Percentiles rank a stretch among this genome's conserved stretches.
Evolutionary conservation across 2,329 filamentous ascomycete genomes (phyloP).

Genomic region (Epicoccum nigrum): DNA sequence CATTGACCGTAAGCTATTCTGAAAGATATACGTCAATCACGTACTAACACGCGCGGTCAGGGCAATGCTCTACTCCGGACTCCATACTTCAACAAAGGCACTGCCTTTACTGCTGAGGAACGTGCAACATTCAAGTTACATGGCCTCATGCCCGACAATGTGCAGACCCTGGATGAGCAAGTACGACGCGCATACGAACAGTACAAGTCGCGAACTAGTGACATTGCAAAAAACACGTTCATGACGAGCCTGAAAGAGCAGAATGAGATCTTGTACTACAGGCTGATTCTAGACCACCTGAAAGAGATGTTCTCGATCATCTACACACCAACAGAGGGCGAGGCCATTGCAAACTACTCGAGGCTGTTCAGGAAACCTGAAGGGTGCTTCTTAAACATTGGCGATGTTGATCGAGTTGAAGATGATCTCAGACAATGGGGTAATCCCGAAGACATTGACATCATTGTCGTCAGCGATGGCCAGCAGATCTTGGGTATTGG

Average conservation of each 20-base stretch:
- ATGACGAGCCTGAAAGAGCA: constrained; percentile 84
- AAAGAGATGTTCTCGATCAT: constrained; percentile 91
- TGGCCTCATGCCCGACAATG: constrained; percentile 72
- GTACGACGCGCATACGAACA: constrained; percentile 79
- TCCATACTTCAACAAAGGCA: constrained; percentile 81
- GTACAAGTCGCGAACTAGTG: constrained; percentile 66
- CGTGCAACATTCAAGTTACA: constrained; percentile 71
- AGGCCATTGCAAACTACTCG: constrained; percentile 86
- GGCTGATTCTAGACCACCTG: constrained; percentile 76
- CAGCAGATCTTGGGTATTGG: constrained; percentile 83
- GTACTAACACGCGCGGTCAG: constrained; percentile 22
- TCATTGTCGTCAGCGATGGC: constrained; percentile 83
- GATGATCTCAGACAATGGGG: constrained; percentile 73
- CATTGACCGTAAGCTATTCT: constrained; percentile 42
- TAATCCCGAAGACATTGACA: constrained; percentile 75
- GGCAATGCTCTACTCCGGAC: constrained; percentile 64
- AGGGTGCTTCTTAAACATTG: constrained; percentile 80
- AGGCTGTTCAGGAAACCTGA: constrained; percentile 77
- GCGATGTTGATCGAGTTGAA: constrained; percentile 69
- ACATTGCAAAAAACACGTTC: constrained; percentile 85
- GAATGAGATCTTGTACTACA: constrained; percentile 82
- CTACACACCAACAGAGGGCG: constrained; percentile 88
- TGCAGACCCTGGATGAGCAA: constrained; percentile 79
- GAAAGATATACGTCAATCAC: not conserved
- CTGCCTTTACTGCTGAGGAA: constrained; percentile 74